Evolutionary conservation across 768 basidiomycete species (phyloP).

Genomic region (Dentipellis fragilis): DNA sequence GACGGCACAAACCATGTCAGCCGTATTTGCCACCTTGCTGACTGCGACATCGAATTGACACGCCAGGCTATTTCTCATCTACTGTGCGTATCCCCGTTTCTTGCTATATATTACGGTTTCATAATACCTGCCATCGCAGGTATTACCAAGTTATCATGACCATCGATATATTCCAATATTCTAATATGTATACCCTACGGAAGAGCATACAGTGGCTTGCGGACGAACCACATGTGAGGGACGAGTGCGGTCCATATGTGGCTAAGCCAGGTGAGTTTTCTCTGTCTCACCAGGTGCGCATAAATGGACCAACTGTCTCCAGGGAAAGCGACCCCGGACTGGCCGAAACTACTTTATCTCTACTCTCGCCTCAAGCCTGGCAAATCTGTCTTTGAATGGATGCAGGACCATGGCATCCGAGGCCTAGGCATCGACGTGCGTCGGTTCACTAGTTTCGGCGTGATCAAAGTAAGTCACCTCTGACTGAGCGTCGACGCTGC

Average conservation of each 20-base stretch:
- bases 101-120: background rate
- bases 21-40: conserved; percentile 84
- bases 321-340: conserved; percentile 63
- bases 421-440: conserved; percentile 77
- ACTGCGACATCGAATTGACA: conserved; percentile 76
- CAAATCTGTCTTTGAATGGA: conserved; percentile 81
- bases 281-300: background rate
- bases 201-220: conserved; percentile 84
- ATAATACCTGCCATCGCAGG: conserved; percentile 26
- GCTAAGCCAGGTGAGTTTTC: conserved; percentile 52
- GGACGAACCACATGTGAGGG: conserved; percentile 70
- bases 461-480: conserved; percentile 70
- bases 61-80: conserved; percentile 87
- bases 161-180: conserved; percentile 95
- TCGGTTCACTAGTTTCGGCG: conserved; percentile 93
- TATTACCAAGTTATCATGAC: conserved; percentile 97
- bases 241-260: conserved; percentile 91
- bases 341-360: conserved; percentile 78
- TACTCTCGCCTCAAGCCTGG: conserved; percentile 84
- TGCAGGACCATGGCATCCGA: conserved; percentile 63
- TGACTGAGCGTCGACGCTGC: background rate
- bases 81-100: conserved; percentile 42
- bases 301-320: conserved; percentile 3
- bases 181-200: conserved; percentile 91
- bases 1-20: conserved; percentile 89